Evolutionary conservation across 257 asterid species (phyloP), one percentile per base, ranked within the genome.

Genomic region (Salvia hispanica): DNA sequence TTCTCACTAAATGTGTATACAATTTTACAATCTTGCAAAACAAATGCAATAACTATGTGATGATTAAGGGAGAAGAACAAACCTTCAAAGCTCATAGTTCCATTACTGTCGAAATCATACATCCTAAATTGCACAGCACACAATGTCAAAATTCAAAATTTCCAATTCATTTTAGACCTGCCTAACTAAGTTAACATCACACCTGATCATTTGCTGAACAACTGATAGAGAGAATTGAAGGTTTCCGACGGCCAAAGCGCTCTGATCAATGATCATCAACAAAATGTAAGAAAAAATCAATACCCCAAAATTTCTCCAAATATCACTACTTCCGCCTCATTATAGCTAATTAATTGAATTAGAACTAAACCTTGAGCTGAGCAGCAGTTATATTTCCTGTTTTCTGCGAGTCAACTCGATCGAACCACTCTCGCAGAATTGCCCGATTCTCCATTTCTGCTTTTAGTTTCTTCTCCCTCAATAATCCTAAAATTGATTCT

Each of bases 121-220:
- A 89, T 89, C 88, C 96, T 88, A 77, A 76, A 70, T 4, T 61
- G 62, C 75, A 72, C 7, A 46, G 11, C 57, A 43, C 58, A 66
- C 70, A 44, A 58, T 13, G 74, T 52, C 58, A 75, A 64, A 36
- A 73, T 7, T 13, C 75, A 25, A 21, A 21, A 3, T 36, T 34
- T 37, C 63, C 7, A 13, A 36, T 9, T 3, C 9, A 2, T 55
- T 55, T 54, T 58, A n/a, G 7, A 36, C 28, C 64, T 14, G 8
- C 28, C 4, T 21, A n/a, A 33, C 33, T 33, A 42, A 75, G 40
- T 52, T 31, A 36, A 25, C 14, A 55, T 4, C 70, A 39, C 51
- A 85, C 95, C 95, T 88, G 82, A 89, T 84, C 96, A 89, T 89
- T 81, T 89, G 95, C 74, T 85, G 92, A 74, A 89, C 96, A 73